Evolutionary conservation across 2,329 filamentous ascomycete genomes (phyloP).

Genomic region (Paraphoma sp.): DNA sequence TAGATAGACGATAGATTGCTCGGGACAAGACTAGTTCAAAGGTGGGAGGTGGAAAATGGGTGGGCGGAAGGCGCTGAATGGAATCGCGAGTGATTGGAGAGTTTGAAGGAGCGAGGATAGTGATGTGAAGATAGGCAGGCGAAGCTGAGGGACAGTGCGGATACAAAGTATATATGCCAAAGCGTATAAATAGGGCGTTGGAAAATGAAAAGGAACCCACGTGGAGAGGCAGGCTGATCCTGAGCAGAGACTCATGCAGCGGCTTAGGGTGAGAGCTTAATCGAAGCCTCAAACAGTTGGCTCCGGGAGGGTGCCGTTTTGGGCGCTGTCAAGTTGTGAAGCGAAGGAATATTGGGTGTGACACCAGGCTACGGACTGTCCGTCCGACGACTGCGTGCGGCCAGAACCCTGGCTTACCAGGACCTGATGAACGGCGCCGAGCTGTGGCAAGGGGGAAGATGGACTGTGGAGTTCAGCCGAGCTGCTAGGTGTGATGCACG

Average conservation of each 20-base stretch:
- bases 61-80: slow-evolving; percentile 16
- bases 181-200: slow-evolving; percentile 36
- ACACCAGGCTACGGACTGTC: slow-evolving; percentile 41
- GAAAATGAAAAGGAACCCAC: slow-evolving; percentile 42
- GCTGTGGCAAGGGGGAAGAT: slow-evolving; percentile 29
- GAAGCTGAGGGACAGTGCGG: slow-evolving; percentile 26
- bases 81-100: not conserved
- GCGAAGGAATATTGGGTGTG: slow-evolving; percentile 41
- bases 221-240: slow-evolving; percentile 43
- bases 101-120: not conserved
- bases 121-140: not conserved
- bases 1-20: slow-evolving; percentile 31
- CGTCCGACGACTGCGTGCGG: slow-evolving; percentile 36
- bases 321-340: slow-evolving; percentile 48
- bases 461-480: slow-evolving; percentile 37
- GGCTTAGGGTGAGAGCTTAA: slow-evolving; percentile 42
- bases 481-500: slow-evolving; percentile 35
- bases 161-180: slow-evolving; percentile 36
- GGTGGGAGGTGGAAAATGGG: slow-evolving; percentile 24
- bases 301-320: slow-evolving; percentile 48
- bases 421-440: slow-evolving; percentile 38
- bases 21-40: slow-evolving; percentile 31
- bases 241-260: slow-evolving; percentile 43
- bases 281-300: slow-evolving; percentile 48
- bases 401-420: slow-evolving; percentile 33